Evolutionary conservation across 306 rosid genomes (phyloP), one percentile per base, ranked within the genome.

Genomic region (Dryas octopetala): DNA sequence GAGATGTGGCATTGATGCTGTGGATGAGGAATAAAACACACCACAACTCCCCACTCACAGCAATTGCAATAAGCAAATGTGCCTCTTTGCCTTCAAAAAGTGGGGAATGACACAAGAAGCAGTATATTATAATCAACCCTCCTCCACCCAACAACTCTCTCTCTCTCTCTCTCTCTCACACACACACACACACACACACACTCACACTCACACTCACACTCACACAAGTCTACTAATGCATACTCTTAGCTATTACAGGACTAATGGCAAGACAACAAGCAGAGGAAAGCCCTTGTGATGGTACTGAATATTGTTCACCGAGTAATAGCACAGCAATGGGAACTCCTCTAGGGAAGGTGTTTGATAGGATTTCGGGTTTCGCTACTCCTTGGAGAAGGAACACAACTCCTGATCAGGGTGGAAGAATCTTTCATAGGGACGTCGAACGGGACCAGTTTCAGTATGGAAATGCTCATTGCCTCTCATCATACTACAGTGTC

Each of bases 401-500:
- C 86, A 28, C 55, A 47, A 14, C 66, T 62, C 86, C 92, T 43
- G 38, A 32, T 50, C 83, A 28, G 53, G 82, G 90, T 9, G 26
- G 90, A 81, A 83, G 97, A 84, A 74, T 90, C 44, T 92, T 85
- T 77, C 93, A 86, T 28, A 89, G 91, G 65, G 99, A 96, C 76
- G 98, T 96, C 15, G 99, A 96, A 58, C 85, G 90, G 73, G 96
- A 96, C 80, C 96, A 90, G 70, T 89, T 96, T 44, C 98, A 85
- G 73, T 85, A 89, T 83, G 87, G 87, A 4, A 85, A 65, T 76
- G 78, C 86, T 67, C 86, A 83, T 12, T 96, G 99, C 43, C 93
- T 96, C 67, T 89, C 99, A 5, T 96, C 99, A 1, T 96, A 92
- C 75, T 96, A 96, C 82, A 96, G 99, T 65, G 99, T 96, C 67